Evolutionary conservation across 129 eudicot genomes (phyloP).

Genomic region (Tagetes patula): DNA sequence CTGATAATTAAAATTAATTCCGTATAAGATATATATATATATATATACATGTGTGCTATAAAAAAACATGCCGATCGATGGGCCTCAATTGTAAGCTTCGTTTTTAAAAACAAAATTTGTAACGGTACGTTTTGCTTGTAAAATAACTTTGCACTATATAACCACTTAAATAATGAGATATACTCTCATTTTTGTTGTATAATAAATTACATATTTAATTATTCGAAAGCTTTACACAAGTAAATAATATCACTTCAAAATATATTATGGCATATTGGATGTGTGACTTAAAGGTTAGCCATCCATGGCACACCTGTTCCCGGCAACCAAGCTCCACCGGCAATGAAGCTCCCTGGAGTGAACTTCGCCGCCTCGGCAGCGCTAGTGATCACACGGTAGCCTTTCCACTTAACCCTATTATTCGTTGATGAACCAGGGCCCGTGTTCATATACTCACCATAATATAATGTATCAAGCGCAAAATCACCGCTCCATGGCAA

Average conservation of each 20-base stretch:
- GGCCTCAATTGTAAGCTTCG: too few relatives aligned
- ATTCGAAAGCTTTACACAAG: background rate
- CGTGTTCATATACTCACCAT: too few relatives aligned
- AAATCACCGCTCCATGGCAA: slow-evolving; percentile 54
- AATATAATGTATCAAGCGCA: slow-evolving; percentile 38
- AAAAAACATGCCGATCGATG: too few relatives aligned
- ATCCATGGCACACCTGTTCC: slow-evolving; percentile 49
- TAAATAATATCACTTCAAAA: background rate
- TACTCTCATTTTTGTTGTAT: too few relatives aligned
- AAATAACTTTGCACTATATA: background rate
- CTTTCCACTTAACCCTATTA: slow-evolving; percentile 58
- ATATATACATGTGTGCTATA: too few relatives aligned
- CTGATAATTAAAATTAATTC: too few relatives aligned
- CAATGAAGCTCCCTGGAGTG: slow-evolving; percentile 48
- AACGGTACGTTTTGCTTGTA: too few relatives aligned
- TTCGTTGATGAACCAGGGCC: slow-evolving; percentile 27
- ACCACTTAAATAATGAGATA: too few relatives aligned
- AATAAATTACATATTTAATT: background rate
- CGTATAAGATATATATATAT: too few relatives aligned
- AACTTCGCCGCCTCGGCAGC: slow-evolving; percentile 44
- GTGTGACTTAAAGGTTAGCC: slow-evolving; percentile 38
- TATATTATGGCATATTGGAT: background rate
- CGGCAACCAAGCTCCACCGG: slow-evolving; percentile 63
- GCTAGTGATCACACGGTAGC: slow-evolving; percentile 54
- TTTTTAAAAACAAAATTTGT: too few relatives aligned